Percentiles rank a stretch among this genome's conserved stretches.
Evolutionary conservation across 768 basidiomycete genomes (phyloP).

Genomic region (Cystoderma amianthinum): DNA sequence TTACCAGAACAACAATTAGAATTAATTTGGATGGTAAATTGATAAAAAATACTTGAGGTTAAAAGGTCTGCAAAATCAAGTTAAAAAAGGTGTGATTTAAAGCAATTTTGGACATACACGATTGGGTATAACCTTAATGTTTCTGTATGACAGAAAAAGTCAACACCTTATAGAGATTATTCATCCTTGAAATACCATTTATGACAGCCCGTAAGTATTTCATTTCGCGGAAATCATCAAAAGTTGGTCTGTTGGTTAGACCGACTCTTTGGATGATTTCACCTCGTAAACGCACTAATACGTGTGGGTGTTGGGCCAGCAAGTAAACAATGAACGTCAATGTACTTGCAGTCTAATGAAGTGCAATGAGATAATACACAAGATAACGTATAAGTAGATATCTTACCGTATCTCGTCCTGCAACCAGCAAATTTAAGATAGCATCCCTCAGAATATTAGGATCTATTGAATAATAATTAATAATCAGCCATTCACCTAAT

Average conservation of each 20-base stretch:
- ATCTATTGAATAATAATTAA: no score
- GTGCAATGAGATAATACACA: background rate
- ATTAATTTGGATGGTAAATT: background rate
- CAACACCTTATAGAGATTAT: background rate
- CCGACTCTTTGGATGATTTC: constrained; percentile 1
- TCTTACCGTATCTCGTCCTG: background rate
- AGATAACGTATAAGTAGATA: background rate
- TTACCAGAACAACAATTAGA: background rate
- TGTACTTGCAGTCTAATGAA: constrained; percentile 1
- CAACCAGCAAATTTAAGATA: background rate
- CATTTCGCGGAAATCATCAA: constrained; percentile 1
- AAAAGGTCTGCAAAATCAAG: background rate
- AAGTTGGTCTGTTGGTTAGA: background rate
- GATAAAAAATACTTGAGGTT: background rate
- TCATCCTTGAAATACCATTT: background rate
- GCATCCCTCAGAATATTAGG: constrained; percentile 30
- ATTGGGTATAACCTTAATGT: constrained; percentile 1
- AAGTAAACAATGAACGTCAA: background rate
- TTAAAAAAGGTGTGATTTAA: background rate
- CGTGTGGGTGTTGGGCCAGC: background rate
- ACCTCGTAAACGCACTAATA: background rate
- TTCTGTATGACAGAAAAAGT: background rate
- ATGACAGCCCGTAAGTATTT: constrained; percentile 2
- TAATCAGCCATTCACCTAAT: no score
- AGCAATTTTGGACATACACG: background rate